Conservation (phyloP, 2,329 filamentous ascomycete genomes). For the Fusarium haematococcum region DNA sequence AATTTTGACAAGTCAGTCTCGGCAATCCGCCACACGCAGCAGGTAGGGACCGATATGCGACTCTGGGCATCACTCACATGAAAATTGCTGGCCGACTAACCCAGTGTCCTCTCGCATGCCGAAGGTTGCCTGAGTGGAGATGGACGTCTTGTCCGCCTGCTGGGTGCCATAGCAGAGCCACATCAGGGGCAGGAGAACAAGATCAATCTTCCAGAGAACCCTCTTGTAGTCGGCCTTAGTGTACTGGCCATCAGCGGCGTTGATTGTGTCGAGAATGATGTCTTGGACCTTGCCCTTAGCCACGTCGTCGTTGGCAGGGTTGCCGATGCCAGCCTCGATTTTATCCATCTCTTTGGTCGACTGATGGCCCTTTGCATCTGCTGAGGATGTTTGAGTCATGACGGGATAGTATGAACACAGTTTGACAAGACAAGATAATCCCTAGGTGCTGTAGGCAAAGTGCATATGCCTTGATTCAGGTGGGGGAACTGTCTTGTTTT, state of each 20-base stretch:
- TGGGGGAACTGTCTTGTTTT: background rate
- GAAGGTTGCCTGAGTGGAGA: slow-evolving; percentile 46
- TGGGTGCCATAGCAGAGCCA: slow-evolving; percentile 47
- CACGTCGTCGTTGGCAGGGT: background rate
- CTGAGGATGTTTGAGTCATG: background rate
- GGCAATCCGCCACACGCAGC: background rate
- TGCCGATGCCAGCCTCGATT: background rate
- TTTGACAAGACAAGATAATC: background rate
- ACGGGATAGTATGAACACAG: background rate
- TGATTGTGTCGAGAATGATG: background rate
- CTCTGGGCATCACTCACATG: slow-evolving; percentile 18
- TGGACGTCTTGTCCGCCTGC: slow-evolving; percentile 47
- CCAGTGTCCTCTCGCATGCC: slow-evolving; percentile 45
- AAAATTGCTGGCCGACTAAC: slow-evolving; percentile 46
- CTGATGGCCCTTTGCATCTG: background rate
- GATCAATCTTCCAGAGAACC: slow-evolving; percentile 47
- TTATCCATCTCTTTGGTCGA: background rate
- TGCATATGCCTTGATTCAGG: background rate
- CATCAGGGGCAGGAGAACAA: slow-evolving; percentile 47
- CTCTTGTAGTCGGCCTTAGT: slow-evolving; percentile 42
- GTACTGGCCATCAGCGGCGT: slow-evolving; percentile 20
- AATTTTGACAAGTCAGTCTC: background rate
- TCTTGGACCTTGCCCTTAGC: background rate
- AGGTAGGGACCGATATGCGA: background rate
- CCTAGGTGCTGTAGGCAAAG: background rate